Evolutionary conservation across 306 rosid genomes (phyloP).

Genomic region (Cicer yamashitae): DNA sequence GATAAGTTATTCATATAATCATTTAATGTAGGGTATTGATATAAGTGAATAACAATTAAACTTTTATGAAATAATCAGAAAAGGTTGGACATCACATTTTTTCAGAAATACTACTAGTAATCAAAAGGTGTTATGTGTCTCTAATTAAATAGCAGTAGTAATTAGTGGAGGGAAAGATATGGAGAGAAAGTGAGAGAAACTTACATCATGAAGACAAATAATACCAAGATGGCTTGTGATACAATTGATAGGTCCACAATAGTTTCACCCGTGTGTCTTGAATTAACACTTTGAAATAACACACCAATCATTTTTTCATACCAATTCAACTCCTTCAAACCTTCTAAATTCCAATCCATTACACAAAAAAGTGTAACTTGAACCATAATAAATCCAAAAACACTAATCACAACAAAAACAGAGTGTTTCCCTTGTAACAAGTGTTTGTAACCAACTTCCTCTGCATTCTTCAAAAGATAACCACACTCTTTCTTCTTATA

Average conservation of each 20-base stretch:
- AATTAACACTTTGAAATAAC: constrained; percentile 57
- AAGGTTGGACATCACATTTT: too few species aligned
- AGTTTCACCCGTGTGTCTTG: constrained; percentile 67
- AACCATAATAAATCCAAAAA: constrained; percentile 53
- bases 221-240: constrained; percentile 59
- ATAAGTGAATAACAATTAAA: too few species aligned
- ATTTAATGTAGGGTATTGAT: too few species aligned
- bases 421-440: constrained; percentile 50
- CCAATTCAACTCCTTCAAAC: constrained; percentile 44
- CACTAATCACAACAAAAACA: constrained; percentile 48
- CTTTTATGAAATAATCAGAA: too few species aligned
- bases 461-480: constrained; percentile 46
- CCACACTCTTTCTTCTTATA: constrained; percentile 43
- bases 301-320: constrained; percentile 56
- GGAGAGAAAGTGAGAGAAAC: constrained; percentile 41
- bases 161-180: background rate
- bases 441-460: constrained; percentile 53
- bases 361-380: constrained; percentile 47
- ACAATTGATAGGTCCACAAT: constrained; percentile 55
- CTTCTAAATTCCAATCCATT: constrained; percentile 62
- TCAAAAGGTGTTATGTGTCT: too few species aligned
- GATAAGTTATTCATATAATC: too few species aligned
- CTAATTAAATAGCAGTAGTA: background rate
- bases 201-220: constrained; percentile 71
- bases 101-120: too few species aligned